Evolutionary conservation across 1,284 basidiomycete genomes (phyloP).

Genomic region (Macrocystidia cucumis): DNA sequence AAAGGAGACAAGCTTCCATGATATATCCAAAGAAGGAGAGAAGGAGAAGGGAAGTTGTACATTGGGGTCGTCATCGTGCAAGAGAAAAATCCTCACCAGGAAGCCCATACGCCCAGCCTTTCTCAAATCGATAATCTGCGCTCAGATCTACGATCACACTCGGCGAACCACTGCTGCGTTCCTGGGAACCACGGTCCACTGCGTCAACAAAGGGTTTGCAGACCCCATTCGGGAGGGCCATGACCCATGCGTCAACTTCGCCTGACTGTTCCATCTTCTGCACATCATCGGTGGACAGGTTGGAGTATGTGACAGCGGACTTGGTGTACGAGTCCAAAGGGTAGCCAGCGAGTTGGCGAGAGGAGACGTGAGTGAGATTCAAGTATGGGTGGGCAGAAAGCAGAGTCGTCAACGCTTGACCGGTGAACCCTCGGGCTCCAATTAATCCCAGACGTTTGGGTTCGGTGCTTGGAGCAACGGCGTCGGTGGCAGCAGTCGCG

Average conservation of each 20-base stretch:
- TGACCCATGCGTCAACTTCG: conserved; percentile 94
- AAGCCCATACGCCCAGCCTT: conserved; percentile 95
- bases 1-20: conserved; percentile 15
- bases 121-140: conserved; percentile 94
- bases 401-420: conserved; percentile 84
- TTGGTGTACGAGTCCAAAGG: conserved; percentile 83
- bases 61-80: conserved; percentile 23
- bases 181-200: conserved; percentile 67
- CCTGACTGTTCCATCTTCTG: conserved; percentile 82
- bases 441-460: conserved; percentile 91
- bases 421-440: conserved; percentile 94
- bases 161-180: conserved; percentile 37
- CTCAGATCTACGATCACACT: conserved; percentile 89
- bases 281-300: conserved; percentile 73
- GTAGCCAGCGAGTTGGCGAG: conserved; percentile 86
- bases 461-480: conserved; percentile 38
- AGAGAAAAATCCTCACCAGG: conserved; percentile 78
- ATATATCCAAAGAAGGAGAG: too few species aligned
- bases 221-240: conserved; percentile 96
- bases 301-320: conserved; percentile 67
- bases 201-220: conserved; percentile 98
- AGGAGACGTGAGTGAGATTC: conserved; percentile 90
- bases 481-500: conserved; percentile 41
- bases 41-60: too few species aligned
- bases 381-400: conserved; percentile 85